These are phyloP conservation scores for Vaccinium vitisidaea DNA, from an alignment of 148 eudicot species.

Conservation along the genomic window DNA sequence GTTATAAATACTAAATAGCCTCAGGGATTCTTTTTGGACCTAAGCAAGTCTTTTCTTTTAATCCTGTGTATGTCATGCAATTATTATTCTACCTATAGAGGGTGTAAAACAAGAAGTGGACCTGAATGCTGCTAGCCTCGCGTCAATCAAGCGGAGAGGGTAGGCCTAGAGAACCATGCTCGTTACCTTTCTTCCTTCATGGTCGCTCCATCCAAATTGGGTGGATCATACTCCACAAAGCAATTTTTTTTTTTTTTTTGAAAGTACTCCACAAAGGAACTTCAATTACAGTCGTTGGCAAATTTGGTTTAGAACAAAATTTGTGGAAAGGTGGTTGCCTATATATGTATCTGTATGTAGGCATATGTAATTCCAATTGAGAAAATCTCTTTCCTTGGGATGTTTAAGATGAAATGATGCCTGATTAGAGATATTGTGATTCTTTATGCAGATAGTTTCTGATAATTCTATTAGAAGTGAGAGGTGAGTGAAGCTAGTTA, in stretches of 20 bases:
- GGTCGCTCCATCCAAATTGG: neutral
- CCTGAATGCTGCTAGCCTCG: neutral
- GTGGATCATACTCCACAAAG: too few species aligned
- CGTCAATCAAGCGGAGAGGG: neutral
- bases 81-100: neutral
- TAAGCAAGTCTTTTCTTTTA: neutral
- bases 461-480: neutral
- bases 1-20: neutral
- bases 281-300: neutral
- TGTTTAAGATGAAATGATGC: too few species aligned
- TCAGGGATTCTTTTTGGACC: neutral
- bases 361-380: too few species aligned
- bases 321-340: neutral
- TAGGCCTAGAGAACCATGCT: neutral
- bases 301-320: neutral
- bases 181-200: neutral
- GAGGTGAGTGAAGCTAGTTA: neutral
- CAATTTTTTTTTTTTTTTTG: too few species aligned
- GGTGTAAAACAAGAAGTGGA: neutral
- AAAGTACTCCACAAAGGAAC: neutral
- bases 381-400: too few species aligned
- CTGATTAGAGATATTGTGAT: neutral
- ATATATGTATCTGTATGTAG: neutral
- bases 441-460: conserved; percentile 9
- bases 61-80: neutral